Evolutionary conservation across 2,329 filamentous ascomycete genomes (phyloP).

Genomic region (Magnaporthales sp.): DNA sequence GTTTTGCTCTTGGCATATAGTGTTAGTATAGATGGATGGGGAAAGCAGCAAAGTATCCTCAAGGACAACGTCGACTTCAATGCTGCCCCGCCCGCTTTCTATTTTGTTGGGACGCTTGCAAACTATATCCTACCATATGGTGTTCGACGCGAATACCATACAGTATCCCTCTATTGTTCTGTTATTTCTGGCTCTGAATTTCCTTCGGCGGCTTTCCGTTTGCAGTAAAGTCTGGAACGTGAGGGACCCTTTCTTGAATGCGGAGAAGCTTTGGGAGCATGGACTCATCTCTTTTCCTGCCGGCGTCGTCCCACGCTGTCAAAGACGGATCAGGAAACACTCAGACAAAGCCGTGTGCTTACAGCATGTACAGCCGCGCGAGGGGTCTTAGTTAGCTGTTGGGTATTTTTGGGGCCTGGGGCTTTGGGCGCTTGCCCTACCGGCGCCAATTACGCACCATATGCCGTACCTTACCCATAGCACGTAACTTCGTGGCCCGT

Average conservation of each 20-base stretch:
- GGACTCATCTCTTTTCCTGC: background rate
- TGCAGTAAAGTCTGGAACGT: background rate
- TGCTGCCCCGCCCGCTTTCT: no score
- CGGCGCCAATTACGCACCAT: background rate
- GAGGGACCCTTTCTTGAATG: background rate
- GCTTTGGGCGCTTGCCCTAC: background rate
- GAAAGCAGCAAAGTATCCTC: background rate
- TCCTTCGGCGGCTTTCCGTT: background rate
- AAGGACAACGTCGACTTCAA: background rate
- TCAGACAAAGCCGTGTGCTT: background rate
- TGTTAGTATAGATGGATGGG: background rate
- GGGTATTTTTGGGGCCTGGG: background rate
- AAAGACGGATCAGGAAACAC: background rate
- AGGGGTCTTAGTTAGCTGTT: background rate
- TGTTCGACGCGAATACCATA: background rate
- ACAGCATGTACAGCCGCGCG: no score
- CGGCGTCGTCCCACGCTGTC: background rate
- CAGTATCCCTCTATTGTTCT: background rate
- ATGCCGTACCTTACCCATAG: background rate
- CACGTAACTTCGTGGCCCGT: background rate
- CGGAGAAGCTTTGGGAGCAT: background rate
- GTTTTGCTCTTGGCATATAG: background rate
- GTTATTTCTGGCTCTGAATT: background rate
- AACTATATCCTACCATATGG: background rate
- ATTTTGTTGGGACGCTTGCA: background rate